A percentile compares a stretch with the other conserved stretches of the same genome.
Conservation (phyloP, 2,329 filamentous ascomycete genomes). For the Delphinella strobiligena region DNA sequence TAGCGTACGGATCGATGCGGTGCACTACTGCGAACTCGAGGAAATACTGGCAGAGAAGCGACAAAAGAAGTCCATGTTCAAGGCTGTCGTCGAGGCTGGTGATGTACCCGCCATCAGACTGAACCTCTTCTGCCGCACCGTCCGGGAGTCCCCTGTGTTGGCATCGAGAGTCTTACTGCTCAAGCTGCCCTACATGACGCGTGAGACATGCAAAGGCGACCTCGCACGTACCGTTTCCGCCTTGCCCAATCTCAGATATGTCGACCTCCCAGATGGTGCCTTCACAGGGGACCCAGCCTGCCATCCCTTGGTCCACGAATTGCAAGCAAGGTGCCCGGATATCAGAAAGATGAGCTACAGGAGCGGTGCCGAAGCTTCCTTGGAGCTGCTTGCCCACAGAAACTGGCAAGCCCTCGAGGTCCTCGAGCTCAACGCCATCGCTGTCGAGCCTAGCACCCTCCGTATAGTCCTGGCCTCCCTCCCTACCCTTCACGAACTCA, state of each 20-base stretch:
- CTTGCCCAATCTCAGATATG: constrained; percentile 72
- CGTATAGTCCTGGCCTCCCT: constrained; percentile 60
- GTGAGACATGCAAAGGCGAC: constrained; percentile 73
- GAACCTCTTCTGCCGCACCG: constrained; percentile 65
- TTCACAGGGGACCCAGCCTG: constrained; percentile 70
- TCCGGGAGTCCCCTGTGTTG: constrained; percentile 63
- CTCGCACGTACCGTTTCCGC: constrained; percentile 78
- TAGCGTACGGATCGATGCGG: constrained; percentile 82
- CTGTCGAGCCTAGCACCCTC: constrained; percentile 58
- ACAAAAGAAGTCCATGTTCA: constrained; percentile 54
- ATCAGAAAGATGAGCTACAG: constrained; percentile 83
- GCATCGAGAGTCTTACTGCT: constrained; percentile 63
- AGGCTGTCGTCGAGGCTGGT: constrained; percentile 51
- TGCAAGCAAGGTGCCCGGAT: constrained; percentile 72
- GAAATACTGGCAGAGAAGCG: constrained; percentile 67
- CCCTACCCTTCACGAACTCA: constrained; percentile 57
- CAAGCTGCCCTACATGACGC: constrained; percentile 89
- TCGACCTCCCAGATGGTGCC: constrained; percentile 82
- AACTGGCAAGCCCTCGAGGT: constrained; percentile 62
- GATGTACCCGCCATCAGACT: constrained; percentile 69
- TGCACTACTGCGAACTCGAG: constrained; percentile 89
- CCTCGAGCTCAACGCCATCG: constrained; percentile 55
- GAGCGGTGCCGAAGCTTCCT: constrained; percentile 62
- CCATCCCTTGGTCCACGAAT: constrained; percentile 64
- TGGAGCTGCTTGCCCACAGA: constrained; percentile 56